A percentile compares a stretch with the other conserved stretches of the same genome.
Conservation (phyloP, 257 asterid species). For the Rubia yunnanensis region DNA sequence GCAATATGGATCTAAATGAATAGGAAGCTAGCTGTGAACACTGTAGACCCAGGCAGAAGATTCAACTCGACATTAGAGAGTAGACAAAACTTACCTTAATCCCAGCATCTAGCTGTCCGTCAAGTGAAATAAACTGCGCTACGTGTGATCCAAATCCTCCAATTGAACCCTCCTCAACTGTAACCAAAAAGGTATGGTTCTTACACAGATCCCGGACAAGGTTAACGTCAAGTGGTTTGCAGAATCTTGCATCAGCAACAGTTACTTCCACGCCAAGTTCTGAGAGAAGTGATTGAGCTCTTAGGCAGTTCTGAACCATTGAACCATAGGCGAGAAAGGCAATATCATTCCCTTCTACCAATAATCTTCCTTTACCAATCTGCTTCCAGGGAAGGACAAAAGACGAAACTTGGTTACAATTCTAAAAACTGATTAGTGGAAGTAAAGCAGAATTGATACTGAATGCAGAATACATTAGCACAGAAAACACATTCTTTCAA, state of each 20-base stretch:
- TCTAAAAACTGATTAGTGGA: background rate
- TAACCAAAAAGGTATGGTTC: slow-evolving; percentile 53
- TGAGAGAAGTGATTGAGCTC: slow-evolving; percentile 69
- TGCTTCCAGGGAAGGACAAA: slow-evolving; percentile 19
- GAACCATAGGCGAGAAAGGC: slow-evolving; percentile 83
- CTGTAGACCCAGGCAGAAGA: background rate
- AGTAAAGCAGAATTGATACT: background rate
- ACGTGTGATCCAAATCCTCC: slow-evolving; percentile 91
- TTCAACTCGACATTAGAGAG: too few relatives aligned
- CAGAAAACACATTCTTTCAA: background rate
- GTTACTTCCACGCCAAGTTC: slow-evolving; percentile 59
- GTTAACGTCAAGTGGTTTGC: slow-evolving; percentile 79
- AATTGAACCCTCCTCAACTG: slow-evolving; percentile 79
- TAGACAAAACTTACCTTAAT: slow-evolving; percentile 41
- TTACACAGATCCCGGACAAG: slow-evolving; percentile 51
- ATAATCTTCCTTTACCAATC: slow-evolving; percentile 71
- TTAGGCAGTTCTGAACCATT: slow-evolving; percentile 76
- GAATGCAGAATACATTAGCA: background rate
- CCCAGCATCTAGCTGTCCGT: slow-evolving; percentile 76
- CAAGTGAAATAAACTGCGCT: slow-evolving; percentile 70
- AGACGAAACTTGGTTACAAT: background rate
- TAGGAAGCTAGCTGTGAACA: background rate
- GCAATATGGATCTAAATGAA: background rate
- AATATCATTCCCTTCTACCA: slow-evolving; percentile 59
- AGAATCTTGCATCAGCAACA: slow-evolving; percentile 93